Evolutionary conservation across 2,329 filamentous ascomycete species (phyloP).

Genomic region (Calonectria multiphialidica): DNA sequence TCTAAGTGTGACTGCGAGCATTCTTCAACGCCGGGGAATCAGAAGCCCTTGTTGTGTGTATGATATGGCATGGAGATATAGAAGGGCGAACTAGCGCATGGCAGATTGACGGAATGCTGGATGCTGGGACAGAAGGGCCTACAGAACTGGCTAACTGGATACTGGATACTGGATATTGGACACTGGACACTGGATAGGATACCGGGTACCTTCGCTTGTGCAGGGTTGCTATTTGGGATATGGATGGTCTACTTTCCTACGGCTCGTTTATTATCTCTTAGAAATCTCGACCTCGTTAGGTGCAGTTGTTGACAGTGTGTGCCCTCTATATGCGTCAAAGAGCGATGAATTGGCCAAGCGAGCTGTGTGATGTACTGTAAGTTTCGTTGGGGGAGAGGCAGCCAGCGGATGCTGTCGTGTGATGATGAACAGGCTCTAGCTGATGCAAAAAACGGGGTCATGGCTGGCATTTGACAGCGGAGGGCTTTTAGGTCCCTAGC

Average conservation of each 20-base stretch:
- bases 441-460: background rate
- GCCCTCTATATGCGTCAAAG: background rate
- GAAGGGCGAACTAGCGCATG: background rate
- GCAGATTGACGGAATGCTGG: constrained; percentile 15
- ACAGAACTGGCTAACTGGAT: too few species aligned
- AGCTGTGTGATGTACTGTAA: background rate
- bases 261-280: constrained; percentile 12
- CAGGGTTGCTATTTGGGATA: background rate
- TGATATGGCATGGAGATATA: background rate
- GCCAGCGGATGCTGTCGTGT: background rate
- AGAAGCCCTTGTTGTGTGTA: constrained; percentile 7
- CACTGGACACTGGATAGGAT: too few species aligned
- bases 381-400: background rate
- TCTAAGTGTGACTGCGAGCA: background rate
- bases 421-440: background rate
- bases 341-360: background rate
- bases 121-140: constrained; percentile 13
- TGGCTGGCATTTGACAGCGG: constrained; percentile 10
- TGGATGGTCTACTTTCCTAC: constrained; percentile 5
- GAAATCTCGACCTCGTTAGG: constrained; percentile 13
- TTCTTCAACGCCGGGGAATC: background rate
- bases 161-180: too few species aligned
- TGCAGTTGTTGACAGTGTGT: background rate
- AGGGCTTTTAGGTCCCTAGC: background rate
- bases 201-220: background rate